Evolutionary conservation across 2,329 filamentous ascomycete species (phyloP), one percentile per base, ranked within the genome.

Genomic region (Calcarisporium arbuscula): DNA sequence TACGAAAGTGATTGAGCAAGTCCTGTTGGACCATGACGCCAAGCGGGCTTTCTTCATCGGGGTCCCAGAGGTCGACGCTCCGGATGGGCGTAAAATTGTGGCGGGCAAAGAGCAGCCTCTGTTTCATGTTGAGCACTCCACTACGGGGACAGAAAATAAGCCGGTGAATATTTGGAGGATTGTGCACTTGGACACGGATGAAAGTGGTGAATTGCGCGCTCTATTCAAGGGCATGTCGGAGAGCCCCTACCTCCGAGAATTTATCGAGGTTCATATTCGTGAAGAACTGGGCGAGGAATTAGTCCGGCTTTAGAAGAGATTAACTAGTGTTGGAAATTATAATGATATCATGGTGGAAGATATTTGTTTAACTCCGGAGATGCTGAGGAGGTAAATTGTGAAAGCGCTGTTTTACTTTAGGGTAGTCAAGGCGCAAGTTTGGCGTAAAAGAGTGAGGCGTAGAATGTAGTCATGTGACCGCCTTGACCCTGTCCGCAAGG

Each of bases 111-210:
- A 38, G 23, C 43, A 45, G 34, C 28, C 34, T 10, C 25, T 36
- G 28, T 45, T 45, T 32, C 43, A 45, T 19, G 43, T 45, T 9
- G 34, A 36, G 27, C 43, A 45, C 21, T 38, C 36, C 9, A 30
- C 23, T 11, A 15, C 19, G 9, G 36, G 36, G 17, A 32, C 30
- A 5, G 40, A 39, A 20, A 29, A 30, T 11, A 36, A 35, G 19
- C 40, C 40, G 15, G 28, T 42, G n/a, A 42, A 42, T 15, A 10
- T 39, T 11, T 42, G 40, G 40, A 28, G 30, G 8, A 28, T 42
- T 26, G 36, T 42, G 17, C 34, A 31, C 10, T 18, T 42, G 21
- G 40, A 40, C 10, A 30, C 30, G 7, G 40, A 42, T 23, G 36
- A 31, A 19, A 19, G 31, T 16, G 40, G 40, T 5, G 18, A 22